Conservation (phyloP, 345 rosid species). For the Ricinus communis region DNA sequence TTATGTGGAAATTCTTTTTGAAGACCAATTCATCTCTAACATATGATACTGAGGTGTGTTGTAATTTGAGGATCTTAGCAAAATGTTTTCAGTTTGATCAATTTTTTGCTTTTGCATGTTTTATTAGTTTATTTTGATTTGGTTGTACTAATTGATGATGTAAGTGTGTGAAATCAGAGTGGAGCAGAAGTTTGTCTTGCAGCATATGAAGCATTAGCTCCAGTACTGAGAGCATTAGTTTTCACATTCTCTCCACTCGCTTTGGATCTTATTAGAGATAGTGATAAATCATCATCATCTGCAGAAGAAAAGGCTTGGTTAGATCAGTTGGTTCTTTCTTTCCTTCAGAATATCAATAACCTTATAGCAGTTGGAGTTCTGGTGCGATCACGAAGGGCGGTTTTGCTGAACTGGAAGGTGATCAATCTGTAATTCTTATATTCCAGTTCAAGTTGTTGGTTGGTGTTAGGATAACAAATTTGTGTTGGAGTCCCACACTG, state of each 20-base stretch:
- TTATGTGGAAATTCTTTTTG: conserved; percentile 68
- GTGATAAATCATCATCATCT: conserved; percentile 31
- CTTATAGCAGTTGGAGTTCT: conserved; percentile 68
- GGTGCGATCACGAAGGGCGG: conserved; percentile 71
- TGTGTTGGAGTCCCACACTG: too few relatives aligned
- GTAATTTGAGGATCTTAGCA: conserved; percentile 15
- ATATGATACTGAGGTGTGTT: conserved; percentile 61
- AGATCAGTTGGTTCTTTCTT: conserved; percentile 60
- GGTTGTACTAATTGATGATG: conserved; percentile 19
- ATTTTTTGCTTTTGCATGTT: not conserved
- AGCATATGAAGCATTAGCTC: conserved; percentile 72
- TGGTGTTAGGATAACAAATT: not conserved
- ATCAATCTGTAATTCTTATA: conserved; percentile 11
- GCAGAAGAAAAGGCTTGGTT: conserved; percentile 49
- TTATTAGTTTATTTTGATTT: not conserved
- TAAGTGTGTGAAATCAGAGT: conserved; percentile 41
- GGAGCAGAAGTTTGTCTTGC: conserved; percentile 77
- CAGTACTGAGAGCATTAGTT: conserved; percentile 51
- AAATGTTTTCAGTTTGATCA: conserved; percentile 10
- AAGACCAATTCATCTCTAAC: conserved; percentile 49
- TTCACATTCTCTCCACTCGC: conserved; percentile 49
- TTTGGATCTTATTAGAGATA: conserved; percentile 47
- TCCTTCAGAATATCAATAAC: conserved; percentile 67
- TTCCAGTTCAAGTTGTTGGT: not conserved
- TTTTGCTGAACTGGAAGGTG: conserved; percentile 89